Evolutionary conservation across 495 filamentous ascomycete genomes (phyloP), one percentile per base, ranked within the genome.

Genomic region (Trichoderma orchidacearum): DNA sequence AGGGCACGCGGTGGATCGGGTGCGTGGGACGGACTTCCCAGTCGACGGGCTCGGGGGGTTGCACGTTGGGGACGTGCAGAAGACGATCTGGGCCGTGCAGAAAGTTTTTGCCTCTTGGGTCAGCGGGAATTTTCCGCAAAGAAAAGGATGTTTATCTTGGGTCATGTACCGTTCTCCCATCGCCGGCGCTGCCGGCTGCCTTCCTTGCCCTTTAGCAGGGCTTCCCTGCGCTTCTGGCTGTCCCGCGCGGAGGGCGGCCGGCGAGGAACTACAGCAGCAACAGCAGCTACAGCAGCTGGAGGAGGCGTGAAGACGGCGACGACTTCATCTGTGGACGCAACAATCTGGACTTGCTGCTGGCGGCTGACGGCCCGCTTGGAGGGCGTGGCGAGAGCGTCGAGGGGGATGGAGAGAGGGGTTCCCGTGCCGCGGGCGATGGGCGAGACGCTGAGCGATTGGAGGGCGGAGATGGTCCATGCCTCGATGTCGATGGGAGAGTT

Each of bases 151-250:
- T n/a, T n/a, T n/a, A n/a, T n/a, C n/a, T n/a, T n/a, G n/a, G n/a
- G n/a, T n/a, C n/a, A 11, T 54, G 29, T 79, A 95, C 90, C 90
- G 68, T 98, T 98, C 73, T 98, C 93, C 90, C 90, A 96, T 36
- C 91, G 78, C 64, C 89, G 85, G 50, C 93, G 78, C 56, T 90
- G 82, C 41, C 92, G 79, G 58, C 82, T 90, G n/a, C 93, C 93
- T 64, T 95, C 89, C 61, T 90, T 95, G 51, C 92, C 93, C 70
- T 88, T 92, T n/a, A 90, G 72, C 53, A 94, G 62, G 9, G 84
- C 83, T 63, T 96, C 92, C 27, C 92, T 68, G 36, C 63, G 63
- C 36, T 66, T 67, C 61, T 70, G 63, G 58, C 71, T 78, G 45
- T 80, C 77, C 5, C 77, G 69, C 27, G 64, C 62, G 41, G 68